These are phyloP conservation scores for Globisporangium alternatum DNA, from an alignment of 352 stramenopile species.

Conservation along the genomic window DNA sequence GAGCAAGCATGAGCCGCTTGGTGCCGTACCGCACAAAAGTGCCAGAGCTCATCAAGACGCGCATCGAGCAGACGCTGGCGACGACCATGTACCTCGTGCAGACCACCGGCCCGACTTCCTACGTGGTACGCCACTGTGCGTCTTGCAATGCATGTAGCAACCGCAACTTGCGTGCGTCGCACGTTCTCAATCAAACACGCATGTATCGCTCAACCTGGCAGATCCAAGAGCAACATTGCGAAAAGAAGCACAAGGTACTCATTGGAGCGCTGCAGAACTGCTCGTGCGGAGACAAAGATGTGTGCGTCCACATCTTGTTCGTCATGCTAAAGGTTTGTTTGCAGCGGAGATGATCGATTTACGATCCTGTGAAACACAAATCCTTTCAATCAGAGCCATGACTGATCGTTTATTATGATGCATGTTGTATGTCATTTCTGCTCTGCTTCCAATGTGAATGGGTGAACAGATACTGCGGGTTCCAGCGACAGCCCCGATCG, in stretches of 20 bases:
- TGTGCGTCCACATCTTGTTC: conserved; percentile 86
- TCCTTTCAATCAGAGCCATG: background rate
- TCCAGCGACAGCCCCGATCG: conserved; percentile 53
- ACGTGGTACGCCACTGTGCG: conserved; percentile 37
- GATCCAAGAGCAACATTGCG: conserved; percentile 72
- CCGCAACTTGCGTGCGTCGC: background rate
- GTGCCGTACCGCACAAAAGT: conserved; percentile 62
- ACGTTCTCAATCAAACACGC: background rate
- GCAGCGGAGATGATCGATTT: background rate
- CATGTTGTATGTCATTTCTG: background rate
- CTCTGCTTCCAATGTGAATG: background rate
- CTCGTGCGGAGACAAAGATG: conserved; percentile 65
- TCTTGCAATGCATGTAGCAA: background rate
- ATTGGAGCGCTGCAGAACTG: conserved; percentile 71
- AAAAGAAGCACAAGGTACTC: conserved; percentile 78
- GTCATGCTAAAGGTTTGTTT: conserved; percentile 76
- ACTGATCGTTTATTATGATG: too few relatives aligned
- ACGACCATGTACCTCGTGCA: conserved; percentile 83
- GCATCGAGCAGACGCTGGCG: conserved; percentile 62
- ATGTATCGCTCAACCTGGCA: conserved; percentile 9
- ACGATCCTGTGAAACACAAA: background rate
- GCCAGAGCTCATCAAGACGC: conserved; percentile 38
- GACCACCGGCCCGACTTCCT: conserved; percentile 72
- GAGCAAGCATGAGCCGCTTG: conserved; percentile 48
- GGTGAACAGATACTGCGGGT: conserved; percentile 59